Evolutionary conservation across 1,139 yeast genomes (phyloP), one percentile per base, ranked within the genome.

Genomic region (Candida tunisiensis): DNA sequence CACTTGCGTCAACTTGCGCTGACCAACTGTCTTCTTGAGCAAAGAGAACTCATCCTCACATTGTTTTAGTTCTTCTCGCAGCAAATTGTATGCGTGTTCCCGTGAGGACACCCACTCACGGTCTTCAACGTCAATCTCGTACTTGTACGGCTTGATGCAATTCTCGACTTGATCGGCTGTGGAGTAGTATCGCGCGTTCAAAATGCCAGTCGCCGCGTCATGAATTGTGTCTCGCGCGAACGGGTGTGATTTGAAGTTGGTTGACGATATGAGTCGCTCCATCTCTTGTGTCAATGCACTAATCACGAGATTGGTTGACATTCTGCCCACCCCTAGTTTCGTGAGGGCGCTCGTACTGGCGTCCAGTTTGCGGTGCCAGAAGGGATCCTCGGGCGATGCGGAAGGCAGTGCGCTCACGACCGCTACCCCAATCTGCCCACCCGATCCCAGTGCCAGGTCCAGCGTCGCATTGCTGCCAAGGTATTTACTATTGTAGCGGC

Each of bases 131-230:
- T 91, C 98, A 34, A 91, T 85, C 47, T 91, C 98, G 50, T 88
- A 88, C 53, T 91, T 91, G 55, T 75, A 88, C 2, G 98, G 98
- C 50, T 91, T 91, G 44, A 91, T 85, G 55, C 96, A 85, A 51
- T 88, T 91, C 46, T 91, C 99, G 10, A 91, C 98, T 49, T 91
- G 98, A 48, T 91, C 98, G 0, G 98, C 92, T 0, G 98, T 88
- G 1, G 93, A 75, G 39, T 75, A 82, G 47, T 69, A 88, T 37
- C 88, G 70, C 21, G 78, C 58, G 35, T 74, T 70, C 35, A 91
- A 57, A 2, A 91, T 93, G 14, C 73, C 60, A 23, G 69, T 65
- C 0, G 94, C 93, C 1, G 95, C 93, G 25, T 83, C 93, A 30
- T 66, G 68, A 15, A 91, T 88, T 5, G 83, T 74, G 22, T 70